Percentiles rank a stretch among this genome's conserved stretches.
Conservation (phyloP, 2,329 filamentous ascomycete species). For the Diaporthe ilicicola region DNA sequence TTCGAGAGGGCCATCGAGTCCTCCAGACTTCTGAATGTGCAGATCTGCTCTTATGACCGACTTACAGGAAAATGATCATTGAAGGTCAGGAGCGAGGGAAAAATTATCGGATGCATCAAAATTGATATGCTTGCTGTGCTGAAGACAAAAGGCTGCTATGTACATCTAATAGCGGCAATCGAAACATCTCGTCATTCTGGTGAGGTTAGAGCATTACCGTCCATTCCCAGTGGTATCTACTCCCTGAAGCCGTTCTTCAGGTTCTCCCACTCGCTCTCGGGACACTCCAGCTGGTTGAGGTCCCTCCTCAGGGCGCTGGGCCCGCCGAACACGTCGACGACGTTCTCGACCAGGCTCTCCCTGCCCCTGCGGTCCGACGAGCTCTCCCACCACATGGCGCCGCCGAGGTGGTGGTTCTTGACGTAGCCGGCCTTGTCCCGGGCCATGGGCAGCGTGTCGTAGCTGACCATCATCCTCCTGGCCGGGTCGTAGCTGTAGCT, state of each 20-base stretch:
- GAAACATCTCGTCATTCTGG: background rate
- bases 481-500: slow-evolving; percentile 79
- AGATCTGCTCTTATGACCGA: no score
- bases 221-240: slow-evolving; percentile 41
- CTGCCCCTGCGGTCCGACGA: slow-evolving; percentile 75
- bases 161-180: background rate
- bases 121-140: background rate
- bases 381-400: slow-evolving; percentile 98
- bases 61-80: background rate
- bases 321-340: slow-evolving; percentile 68
- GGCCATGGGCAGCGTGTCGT: slow-evolving; percentile 76
- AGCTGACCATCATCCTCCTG: slow-evolving; percentile 76
- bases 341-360: slow-evolving; percentile 73
- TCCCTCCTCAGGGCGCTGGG: slow-evolving; percentile 56
- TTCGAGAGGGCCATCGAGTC: background rate
- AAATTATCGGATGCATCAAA: no score
- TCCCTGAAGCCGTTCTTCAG: slow-evolving; percentile 65
- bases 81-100: no score
- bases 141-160: background rate
- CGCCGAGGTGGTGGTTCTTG: slow-evolving; percentile 72
- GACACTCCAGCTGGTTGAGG: slow-evolving; percentile 70
- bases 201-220: background rate
- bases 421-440: slow-evolving; percentile 77
- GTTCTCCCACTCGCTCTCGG: slow-evolving; percentile 76
- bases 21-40: background rate